These are phyloP conservation scores for Malassezia obtusa DNA, from an alignment of 1,284 basidiomycete genomes.

Conservation along the genomic window DNA sequence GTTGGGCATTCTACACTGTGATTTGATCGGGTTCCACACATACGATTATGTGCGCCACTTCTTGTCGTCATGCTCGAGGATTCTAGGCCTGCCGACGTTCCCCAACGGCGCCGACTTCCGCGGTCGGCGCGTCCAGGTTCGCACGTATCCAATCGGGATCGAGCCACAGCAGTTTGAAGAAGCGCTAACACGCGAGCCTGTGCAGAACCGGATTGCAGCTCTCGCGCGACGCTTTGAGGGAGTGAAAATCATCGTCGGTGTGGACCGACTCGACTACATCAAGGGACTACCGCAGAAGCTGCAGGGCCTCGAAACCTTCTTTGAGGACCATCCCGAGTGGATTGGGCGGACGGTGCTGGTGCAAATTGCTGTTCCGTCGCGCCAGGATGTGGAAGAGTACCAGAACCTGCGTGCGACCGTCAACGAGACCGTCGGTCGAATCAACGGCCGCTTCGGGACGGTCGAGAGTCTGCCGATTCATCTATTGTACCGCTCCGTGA, in stretches of 20 bases:
- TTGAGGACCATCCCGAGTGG: slow-evolving; percentile 96
- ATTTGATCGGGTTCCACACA: slow-evolving; percentile 81
- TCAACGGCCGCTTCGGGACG: slow-evolving; percentile 95
- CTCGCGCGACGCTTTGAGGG: slow-evolving; percentile 83
- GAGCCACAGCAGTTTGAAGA: slow-evolving; percentile 83
- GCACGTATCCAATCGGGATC: slow-evolving; percentile 97
- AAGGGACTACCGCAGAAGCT: slow-evolving; percentile 98
- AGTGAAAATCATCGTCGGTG: slow-evolving; percentile 94
- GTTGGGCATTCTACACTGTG: slow-evolving; percentile 86
- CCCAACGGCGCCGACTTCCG: slow-evolving; percentile 93
- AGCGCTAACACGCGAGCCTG: slow-evolving; percentile 67
- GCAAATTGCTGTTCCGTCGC: slow-evolving; percentile 90
- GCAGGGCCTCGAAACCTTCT: slow-evolving; percentile 89
- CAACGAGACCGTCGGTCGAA: slow-evolving; percentile 93
- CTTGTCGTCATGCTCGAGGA: slow-evolving; percentile 91
- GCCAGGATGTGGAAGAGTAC: slow-evolving; percentile 98
- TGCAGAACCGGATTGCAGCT: slow-evolving; percentile 67
- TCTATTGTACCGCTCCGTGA: slow-evolving; percentile 75
- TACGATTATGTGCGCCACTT: slow-evolving; percentile 99
- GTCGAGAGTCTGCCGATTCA: slow-evolving; percentile 99
- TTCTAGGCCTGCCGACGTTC: slow-evolving; percentile 89
- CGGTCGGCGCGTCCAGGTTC: slow-evolving; percentile 87
- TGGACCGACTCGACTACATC: slow-evolving; percentile 97
- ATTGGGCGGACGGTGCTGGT: slow-evolving; percentile 92
- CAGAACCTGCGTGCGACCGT: slow-evolving; percentile 92